Base-by-base conservation (phyloP, 148 eudicot genomes). In the Gaultheria prostrata region DNA sequence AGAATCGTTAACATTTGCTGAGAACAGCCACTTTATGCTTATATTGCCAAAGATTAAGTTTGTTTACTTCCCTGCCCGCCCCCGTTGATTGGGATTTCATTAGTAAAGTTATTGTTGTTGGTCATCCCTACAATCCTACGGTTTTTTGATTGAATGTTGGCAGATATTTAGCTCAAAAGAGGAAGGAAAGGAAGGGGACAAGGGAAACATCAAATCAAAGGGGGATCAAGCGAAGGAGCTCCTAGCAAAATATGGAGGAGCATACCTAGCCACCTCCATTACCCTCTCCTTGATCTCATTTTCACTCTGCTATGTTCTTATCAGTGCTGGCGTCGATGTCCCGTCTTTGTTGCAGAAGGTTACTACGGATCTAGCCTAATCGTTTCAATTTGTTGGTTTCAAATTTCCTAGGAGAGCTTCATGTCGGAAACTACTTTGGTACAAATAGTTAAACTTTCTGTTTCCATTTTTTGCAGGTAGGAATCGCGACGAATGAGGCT, bases 211-310 rank as follows among this genome's bases (percentile, higher is more conserved):
- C 43, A 97, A 93, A 88, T 91, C 98, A 43, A 97, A 94, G 73
- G 95, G 95, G 30, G 89, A 91, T 11, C 87, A 94, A 90, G 99
- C 97, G 17, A 97, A 97, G 80, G 97, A 97, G 86, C 90, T 97
- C 59, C 82, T 97, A 54, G 85, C 95, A 15, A 94, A 94, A 89
- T 97, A 97, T 83, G 99, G 99, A 13, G 98, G 97, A 85, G 98
- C 98, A 13, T 93, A 97, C 84, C 89, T 93, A 83, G 95, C 91
- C 76, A 97, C 99, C 39, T 97, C 99, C 50, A 93, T 94, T 50
- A 97, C 99, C 11, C 93, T 94, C 56, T 97, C 99, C 69, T 87
- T 93, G 85, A 94, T 97, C 84, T 97, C 99, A 13, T 93, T 94
- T 82, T 82, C 93, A 0, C 89, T 93, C 8, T 96, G 98, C 76